phyloP scores from a whole-genome alignment of 208 protist species.

The Acanthamoeba royreba region DNA sequence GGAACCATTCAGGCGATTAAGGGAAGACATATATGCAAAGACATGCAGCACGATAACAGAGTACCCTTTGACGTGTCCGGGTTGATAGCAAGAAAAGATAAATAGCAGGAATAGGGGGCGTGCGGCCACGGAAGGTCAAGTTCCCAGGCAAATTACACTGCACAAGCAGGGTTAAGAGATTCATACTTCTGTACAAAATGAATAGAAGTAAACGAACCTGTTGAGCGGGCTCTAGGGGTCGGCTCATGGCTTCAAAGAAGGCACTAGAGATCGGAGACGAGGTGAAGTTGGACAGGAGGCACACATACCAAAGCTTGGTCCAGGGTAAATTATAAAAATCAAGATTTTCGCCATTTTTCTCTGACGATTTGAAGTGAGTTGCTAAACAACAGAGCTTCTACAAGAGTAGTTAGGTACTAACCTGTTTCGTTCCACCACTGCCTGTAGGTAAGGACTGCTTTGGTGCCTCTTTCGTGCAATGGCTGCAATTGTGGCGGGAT shows the following conservation, averaged over 20 bases:
- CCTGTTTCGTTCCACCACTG: conserved; percentile 30
- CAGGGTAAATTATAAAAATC: conserved; percentile 25
- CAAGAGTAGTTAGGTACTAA: not conserved
- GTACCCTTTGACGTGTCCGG: not conserved
- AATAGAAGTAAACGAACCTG: not conserved
- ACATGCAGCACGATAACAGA: not conserved
- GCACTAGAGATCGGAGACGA: not conserved
- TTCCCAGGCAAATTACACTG: not conserved
- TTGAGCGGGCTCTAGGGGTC: not conserved
- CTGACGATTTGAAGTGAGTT: not conserved
- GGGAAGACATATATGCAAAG: not conserved
- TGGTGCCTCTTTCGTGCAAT: not conserved
- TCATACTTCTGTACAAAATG: too few species aligned
- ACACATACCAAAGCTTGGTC: not conserved
- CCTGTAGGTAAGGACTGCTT: not conserved
- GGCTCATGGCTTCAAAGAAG: not conserved
- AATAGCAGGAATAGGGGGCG: not conserved
- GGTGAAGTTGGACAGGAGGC: conserved; percentile 6
- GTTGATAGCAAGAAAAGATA: not conserved
- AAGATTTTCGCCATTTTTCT: conserved; percentile 26
- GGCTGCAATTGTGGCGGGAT: not conserved
- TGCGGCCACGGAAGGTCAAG: not conserved
- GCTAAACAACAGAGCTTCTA: not conserved
- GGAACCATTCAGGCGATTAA: not conserved
- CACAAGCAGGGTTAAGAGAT: not conserved